phyloP scores from a whole-genome alignment of 2,329 filamentous ascomycete genomes.

The Microdochium trichocladiopsis region DNA sequence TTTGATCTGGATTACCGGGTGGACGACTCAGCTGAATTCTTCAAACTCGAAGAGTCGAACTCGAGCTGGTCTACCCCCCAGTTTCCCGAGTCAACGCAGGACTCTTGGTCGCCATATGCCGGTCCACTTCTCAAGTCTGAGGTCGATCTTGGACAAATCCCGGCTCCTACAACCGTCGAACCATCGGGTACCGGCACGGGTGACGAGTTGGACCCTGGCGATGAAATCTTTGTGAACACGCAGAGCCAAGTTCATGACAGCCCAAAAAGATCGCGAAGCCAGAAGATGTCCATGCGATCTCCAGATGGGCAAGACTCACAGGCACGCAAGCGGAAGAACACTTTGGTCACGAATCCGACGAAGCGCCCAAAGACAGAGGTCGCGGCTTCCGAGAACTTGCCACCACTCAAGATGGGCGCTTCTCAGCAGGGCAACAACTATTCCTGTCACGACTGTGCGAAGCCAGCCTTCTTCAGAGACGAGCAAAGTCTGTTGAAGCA shows the following conservation, averaged over 20 bases:
- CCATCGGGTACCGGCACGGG: too few species aligned
- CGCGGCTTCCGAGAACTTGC: too few species aligned
- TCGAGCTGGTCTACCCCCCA: not conserved
- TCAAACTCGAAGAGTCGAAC: not conserved
- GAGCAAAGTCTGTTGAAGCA: slow-evolving; percentile 37
- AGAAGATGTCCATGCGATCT: too few species aligned
- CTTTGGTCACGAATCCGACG: not conserved
- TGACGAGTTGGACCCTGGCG: too few species aligned
- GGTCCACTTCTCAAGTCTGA: not conserved
- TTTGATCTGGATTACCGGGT: not conserved
- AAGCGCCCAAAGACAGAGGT: not conserved
- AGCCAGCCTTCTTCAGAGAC: slow-evolving; percentile 34
- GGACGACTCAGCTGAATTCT: not conserved
- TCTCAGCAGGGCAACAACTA: slow-evolving; percentile 2
- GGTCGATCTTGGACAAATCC: too few species aligned
- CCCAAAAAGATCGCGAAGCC: too few species aligned
- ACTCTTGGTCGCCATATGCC: not conserved
- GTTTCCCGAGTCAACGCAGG: not conserved
- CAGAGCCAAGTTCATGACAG: too few species aligned
- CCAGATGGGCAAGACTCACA: too few species aligned
- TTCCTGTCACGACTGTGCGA: slow-evolving; percentile 27
- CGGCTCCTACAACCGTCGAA: too few species aligned
- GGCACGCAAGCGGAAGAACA: too few species aligned
- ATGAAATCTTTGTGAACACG: too few species aligned
- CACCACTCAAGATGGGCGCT: not conserved